Percentiles rank a stretch among this genome's conserved stretches.
phyloP scores from a whole-genome alignment of 2,329 filamentous ascomycete genomes.

The Pseudogymnoascus sp. region DNA sequence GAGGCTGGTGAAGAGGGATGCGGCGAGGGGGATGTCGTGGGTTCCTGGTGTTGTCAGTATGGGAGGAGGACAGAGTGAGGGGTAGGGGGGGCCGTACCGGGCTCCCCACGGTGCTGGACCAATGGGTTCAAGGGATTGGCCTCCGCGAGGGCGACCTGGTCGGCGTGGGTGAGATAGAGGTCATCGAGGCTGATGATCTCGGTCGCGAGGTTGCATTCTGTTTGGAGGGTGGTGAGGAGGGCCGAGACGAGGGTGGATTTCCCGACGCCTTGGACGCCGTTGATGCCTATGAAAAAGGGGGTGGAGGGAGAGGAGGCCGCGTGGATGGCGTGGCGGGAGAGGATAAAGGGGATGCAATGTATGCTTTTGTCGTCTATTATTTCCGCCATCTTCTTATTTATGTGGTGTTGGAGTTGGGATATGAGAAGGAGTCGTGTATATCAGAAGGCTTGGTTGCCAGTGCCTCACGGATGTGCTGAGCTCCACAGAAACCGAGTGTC shows the following conservation, averaged over 20 bases:
- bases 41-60: constrained; percentile 32
- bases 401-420: background rate
- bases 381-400: constrained; percentile 32
- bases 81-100: constrained; percentile 30
- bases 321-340: constrained; percentile 49
- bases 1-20: constrained; percentile 45
- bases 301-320: constrained; percentile 29
- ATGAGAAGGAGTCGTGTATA: background rate
- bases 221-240: constrained; percentile 47
- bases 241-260: constrained; percentile 79
- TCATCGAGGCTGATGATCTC: constrained; percentile 60
- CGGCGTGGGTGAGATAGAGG: constrained; percentile 55
- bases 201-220: constrained; percentile 44
- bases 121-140: constrained; percentile 50
- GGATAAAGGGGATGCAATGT: constrained; percentile 70
- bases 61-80: background rate
- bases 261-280: constrained; percentile 84
- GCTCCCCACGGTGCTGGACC: constrained; percentile 58
- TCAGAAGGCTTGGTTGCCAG: background rate
- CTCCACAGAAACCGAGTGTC: background rate
- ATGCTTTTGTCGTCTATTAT: constrained; percentile 72
- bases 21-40: constrained; percentile 53
- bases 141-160: constrained; percentile 45
- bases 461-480: background rate
- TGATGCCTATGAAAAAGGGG: constrained; percentile 81